Base-by-base conservation (phyloP, 805 yeast genomes). In the Metschnikowia reukaufii region DNA sequence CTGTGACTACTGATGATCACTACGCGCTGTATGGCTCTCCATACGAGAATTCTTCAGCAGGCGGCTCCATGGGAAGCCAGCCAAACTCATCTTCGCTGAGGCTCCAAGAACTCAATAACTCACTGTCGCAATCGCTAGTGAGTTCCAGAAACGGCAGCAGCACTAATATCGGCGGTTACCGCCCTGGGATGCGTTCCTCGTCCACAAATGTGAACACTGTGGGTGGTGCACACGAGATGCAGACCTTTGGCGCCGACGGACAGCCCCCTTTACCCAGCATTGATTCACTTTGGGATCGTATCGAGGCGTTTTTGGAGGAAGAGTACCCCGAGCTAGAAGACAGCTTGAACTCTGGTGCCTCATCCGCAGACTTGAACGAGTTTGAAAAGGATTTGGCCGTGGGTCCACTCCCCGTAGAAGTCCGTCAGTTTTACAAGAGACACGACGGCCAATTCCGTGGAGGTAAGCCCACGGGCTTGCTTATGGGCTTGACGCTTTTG, bases 1-100 rank as follows among this genome's bases (percentile, higher is more conserved):
- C 81, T 21, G 71, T 79, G 34, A 79, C 83, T 6, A 79, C 84
- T 3, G 76, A 74, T 6, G 84, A 79, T 53, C 84, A 79, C 57
- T 79, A 79, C 58, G 84, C 84, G 18, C 73, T 78, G 34, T 79
- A 75, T 49, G 81, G 73, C 10, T 67, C 55, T 16, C 60, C 60
- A 4, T 57, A 57, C 45, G 50, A 43, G 23, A 50, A 55, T 39
- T 44, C 55, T 29, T 42, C 48, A 12, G 58, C 57, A 9, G 57
- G 57, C 15, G 56, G 60, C 34, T 39, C 45, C 33, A 48, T 54
- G 39, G 47, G 41, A 37, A 44, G 39, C 44, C 50, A 41, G 25
- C 42, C 50, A 16, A 55, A 54, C 16, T 59, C 67, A 4, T 59
- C 67, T 2, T 55, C 61, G 18, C 59, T 72, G n/a, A 57, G 74